Percentiles rank a stretch among this genome's conserved stretches.
Evolutionary conservation across 2,329 filamentous ascomycete genomes (phyloP).

Genomic region (Exophiala phaeomuriformis): DNA sequence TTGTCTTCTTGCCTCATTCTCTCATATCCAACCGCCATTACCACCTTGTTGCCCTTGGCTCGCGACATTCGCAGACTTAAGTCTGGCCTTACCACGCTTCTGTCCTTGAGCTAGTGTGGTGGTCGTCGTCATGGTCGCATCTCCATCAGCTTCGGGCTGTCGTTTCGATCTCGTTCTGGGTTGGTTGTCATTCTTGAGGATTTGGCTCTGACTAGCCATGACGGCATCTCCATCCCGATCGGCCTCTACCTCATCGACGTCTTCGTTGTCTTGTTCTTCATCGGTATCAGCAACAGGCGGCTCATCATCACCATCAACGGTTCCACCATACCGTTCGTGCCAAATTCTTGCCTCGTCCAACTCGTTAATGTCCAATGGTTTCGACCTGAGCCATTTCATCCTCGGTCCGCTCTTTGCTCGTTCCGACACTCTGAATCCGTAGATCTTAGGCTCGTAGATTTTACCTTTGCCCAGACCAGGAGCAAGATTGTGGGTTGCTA

Average conservation of each 20-base stretch:
- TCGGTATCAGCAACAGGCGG: constrained; percentile 32
- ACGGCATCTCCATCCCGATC: constrained; percentile 21
- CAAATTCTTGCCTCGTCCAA: constrained; percentile 61
- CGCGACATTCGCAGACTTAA: constrained; percentile 5
- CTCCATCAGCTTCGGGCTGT: constrained; percentile 11
- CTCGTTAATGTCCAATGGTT: constrained; percentile 70
- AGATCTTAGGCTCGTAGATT: constrained; percentile 93
- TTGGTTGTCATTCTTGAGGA: not conserved
- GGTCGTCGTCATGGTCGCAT: constrained; percentile 4
- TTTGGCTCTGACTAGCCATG: constrained; percentile 16
- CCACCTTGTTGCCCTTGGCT: constrained; percentile 4
- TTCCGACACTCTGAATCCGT: constrained; percentile 92
- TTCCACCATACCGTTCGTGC: constrained; percentile 30
- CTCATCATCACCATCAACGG: constrained; percentile 31
- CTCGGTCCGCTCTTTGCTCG: constrained; percentile 80
- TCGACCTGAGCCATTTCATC: constrained; percentile 92
- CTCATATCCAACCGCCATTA: constrained; percentile 12
- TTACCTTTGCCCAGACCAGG: constrained; percentile 73
- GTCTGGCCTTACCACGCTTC: constrained; percentile 10
- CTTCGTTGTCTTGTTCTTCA: constrained; percentile 36
- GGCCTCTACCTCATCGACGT: constrained; percentile 33
- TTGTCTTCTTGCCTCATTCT: not conserved
- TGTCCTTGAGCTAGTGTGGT: constrained; percentile 4
- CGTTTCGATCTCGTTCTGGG: constrained; percentile 10
- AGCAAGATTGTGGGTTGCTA: constrained; percentile 77